Evolutionary conservation across 2,329 filamentous ascomycete species (phyloP), one percentile per base, ranked within the genome.

Genomic region (Madurella mycetomatis): DNA sequence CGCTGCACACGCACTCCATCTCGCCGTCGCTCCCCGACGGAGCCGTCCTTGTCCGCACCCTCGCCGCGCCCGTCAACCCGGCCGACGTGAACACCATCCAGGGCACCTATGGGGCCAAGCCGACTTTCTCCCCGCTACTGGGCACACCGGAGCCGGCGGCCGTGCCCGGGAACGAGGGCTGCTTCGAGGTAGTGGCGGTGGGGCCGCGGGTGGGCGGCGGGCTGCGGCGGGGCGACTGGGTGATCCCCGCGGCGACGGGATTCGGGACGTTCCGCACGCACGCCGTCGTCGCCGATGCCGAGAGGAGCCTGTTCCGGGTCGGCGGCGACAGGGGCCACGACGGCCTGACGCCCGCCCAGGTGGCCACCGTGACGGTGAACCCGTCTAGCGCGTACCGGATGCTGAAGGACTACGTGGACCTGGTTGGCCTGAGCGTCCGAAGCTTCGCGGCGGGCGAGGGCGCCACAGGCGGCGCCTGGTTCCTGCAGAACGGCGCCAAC

Each of bases 41-140:
- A 46, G 74, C 79, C 45, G 73, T 95, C 62, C 91, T 92, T 51
- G 77, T 99, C 56, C 90, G 90, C 70, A 86, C 94, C 65, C 88
- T 99, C 65, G 89, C 92, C 32, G 85, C 91, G 1, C 90, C 94
- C 54, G 90, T 99, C 71, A 99, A 99, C 75, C 94, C 94, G 19
- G 92, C 94, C 66, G 94, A 99, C 74, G 89, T 99, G 72, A 99
- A 99, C 77, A 92, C 92, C 66, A 89, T 99, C 66, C 94, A 99
- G 76, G 94, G 94, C 61, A 91, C 92, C 4, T 99, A 99, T 75
- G 92, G 92, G 58, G 85, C 85, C 44, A 90, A 90, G 69, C 91
- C 92, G 0, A 76, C 81, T 43, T 92, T 95, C 72, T 85, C 83
- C 16, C 72, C 83, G 1, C 83, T 60, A 8, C 54, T 99, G 51